Conservation (phyloP, 257 asterid species). For the Solanum virginianum region DNA sequence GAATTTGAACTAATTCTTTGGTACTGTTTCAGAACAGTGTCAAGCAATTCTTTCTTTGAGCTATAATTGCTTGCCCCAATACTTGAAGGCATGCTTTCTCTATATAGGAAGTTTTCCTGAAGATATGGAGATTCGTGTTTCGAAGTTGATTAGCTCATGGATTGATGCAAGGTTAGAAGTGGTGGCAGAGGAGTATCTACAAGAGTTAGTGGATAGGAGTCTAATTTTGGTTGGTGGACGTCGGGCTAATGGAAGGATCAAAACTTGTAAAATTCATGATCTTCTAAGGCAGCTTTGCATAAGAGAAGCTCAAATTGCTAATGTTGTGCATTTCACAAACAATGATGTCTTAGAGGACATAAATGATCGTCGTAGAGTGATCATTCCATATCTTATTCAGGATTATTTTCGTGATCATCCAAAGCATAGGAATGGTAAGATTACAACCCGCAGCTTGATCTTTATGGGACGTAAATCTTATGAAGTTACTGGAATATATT, state of each 20-base stretch:
- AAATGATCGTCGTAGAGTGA: background rate
- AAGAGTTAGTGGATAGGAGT: conserved; percentile 1
- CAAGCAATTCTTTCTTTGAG: conserved; percentile 3
- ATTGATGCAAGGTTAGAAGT: background rate
- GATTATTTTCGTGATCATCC: background rate
- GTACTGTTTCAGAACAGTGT: background rate
- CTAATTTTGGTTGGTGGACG: background rate
- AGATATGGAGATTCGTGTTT: background rate
- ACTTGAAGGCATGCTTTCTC: conserved; percentile 6
- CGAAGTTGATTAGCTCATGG: background rate
- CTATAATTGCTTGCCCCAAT: background rate
- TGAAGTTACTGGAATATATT: background rate
- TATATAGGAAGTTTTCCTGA: conserved; percentile 1
- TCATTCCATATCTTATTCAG: background rate
- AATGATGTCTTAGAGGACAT: background rate
- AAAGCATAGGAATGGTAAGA: background rate
- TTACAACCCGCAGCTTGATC: background rate
- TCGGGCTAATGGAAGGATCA: background rate
- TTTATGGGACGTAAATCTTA: background rate
- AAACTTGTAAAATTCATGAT: conserved; percentile 5
- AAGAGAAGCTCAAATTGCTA: background rate
- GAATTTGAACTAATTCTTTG: background rate
- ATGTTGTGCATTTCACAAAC: background rate
- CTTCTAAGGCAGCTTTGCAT: background rate
- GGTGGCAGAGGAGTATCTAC: background rate